Percentiles rank a stretch among this genome's conserved stretches.
phyloP scores from a whole-genome alignment of 2,329 filamentous ascomycete species.

The Botrytis paeoniae region DNA sequence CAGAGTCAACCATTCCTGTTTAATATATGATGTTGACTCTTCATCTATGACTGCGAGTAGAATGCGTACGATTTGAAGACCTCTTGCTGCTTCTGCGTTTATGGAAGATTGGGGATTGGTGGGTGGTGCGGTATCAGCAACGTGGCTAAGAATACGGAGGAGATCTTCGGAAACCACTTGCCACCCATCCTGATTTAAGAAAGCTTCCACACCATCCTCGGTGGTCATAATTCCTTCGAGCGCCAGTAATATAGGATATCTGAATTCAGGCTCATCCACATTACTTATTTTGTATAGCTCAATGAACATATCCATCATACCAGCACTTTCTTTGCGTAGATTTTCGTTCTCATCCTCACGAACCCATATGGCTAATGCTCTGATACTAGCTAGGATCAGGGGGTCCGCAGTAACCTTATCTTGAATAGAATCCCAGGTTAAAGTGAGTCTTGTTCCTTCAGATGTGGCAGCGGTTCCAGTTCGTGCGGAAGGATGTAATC shows the following conservation, averaged over 20 bases:
- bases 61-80: constrained; percentile 54
- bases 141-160: constrained; percentile 41
- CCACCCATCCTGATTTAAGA: constrained; percentile 56
- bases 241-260: constrained; percentile 55
- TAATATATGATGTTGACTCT: constrained; percentile 42
- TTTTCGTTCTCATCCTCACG: constrained; percentile 63
- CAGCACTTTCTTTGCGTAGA: constrained; percentile 48
- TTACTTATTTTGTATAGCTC: constrained; percentile 52
- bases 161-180: constrained; percentile 51
- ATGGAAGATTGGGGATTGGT: constrained; percentile 12
- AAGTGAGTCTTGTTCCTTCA: constrained; percentile 45
- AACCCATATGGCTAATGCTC: constrained; percentile 63
- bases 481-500: constrained; percentile 57
- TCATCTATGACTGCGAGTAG: constrained; percentile 52
- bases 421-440: constrained; percentile 57
- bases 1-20: constrained; percentile 56
- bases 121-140: constrained; percentile 2
- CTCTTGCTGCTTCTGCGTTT: constrained; percentile 45
- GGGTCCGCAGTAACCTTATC: constrained; percentile 51
- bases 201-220: constrained; percentile 39
- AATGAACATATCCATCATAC: constrained; percentile 61
- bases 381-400: constrained; percentile 56
- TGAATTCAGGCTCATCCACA: constrained; percentile 47
- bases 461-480: constrained; percentile 44
- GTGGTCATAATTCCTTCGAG: constrained; percentile 56